Base-by-base conservation (phyloP, 2,329 filamentous ascomycete species). In the Aspergillus pseudonomiae region DNA sequence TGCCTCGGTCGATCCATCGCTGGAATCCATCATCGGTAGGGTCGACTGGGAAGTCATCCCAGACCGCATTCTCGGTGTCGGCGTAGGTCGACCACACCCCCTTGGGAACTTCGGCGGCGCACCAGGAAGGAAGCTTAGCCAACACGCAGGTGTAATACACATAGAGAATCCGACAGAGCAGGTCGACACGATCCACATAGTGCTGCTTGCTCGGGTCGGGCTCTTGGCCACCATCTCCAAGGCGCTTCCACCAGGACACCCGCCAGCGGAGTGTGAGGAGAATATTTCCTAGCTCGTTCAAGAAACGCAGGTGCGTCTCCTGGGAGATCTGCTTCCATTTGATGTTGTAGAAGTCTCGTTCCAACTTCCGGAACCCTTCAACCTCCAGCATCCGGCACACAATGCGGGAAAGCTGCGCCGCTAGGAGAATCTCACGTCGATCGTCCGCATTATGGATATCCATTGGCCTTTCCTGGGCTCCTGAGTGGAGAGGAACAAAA, bases 341-440 rank as follows among this genome's bases (percentile, higher is more conserved):
- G 65, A 79, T 80, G 63, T 80, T 80, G 73, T 80, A 80, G 62
- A 81, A 79, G 60, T 77, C 75, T 12, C 77, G 78, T 63, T 82
- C 80, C 0, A 82, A 75, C 57, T 77, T 76, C 34, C 75, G 73
- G 74, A 79, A 82, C 3, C 78, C 80, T 69, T 81, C 79, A 5
- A 82, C 77, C 66, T 82, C 80, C 7, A 82, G 71, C 72, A 81
- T 80, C 60, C 80, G 79, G 68, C 79, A 80, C 62, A 82, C 68
- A 52, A 82, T 81, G 41, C 80, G 78, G 10, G 78, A 80, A 26
- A 82, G 71, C 61, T 81, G 79, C 1, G 79, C 79, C 4, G 80
- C 80, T 2, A 81, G 73, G 2, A 79, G 69, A 52, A 81, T 78
- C 46, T 81, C 77, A 21, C 73, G 72, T 36, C 71, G 75, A 59